Base-by-base conservation (phyloP, 2,329 filamentous ascomycete genomes). In the Arthroderma sp. region DNA sequence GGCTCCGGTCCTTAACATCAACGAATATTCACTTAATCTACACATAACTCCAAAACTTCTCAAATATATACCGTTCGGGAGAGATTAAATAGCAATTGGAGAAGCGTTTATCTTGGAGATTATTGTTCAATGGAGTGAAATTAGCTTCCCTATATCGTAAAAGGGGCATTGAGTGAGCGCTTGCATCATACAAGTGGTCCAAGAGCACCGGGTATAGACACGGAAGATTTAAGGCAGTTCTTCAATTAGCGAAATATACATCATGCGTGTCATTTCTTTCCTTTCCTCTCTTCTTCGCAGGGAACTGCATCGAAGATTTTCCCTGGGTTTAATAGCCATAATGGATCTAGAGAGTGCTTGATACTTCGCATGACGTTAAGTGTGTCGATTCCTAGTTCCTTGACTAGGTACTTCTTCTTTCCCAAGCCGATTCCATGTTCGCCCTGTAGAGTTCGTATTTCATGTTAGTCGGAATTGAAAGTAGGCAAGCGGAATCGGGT, bases 261-360 rank as follows among this genome's bases (percentile, higher is more conserved):
- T 17, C 13, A 43, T 4, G 39, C 1, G 3, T 51, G 3, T 51
- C 47, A 52, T 23, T 52, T 39, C 9, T 51, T 54, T 17, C 17
- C 17, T 23, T 37, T 39, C 33, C 4, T 54, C 35, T 54, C 51
- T 8, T 54, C 51, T 21, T 37, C 51, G 3, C 37, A 13, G 8
- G 51, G 51, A 7, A 21, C 63, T 56, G 81, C 74, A 63, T 94
- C 87, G 71, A 95, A 90, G 61, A 95, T 91, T 75, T 95, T 95
- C 1, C 89, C 89, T 0, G 90, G 90, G 64, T 95, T 95, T 81
- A 95, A 81, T 58, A 95, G 81, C 87, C 90, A 94, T 54, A 84
- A 73, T 0, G 90, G 90, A 74, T 95, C 90, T 51, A 95, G 74
- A 8, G 88, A 82, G n/a, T 75, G 71, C 73, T 95, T 95, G 69